phyloP scores from a whole-genome alignment of 2,329 filamentous ascomycete species.

The Septoria petroselini region DNA sequence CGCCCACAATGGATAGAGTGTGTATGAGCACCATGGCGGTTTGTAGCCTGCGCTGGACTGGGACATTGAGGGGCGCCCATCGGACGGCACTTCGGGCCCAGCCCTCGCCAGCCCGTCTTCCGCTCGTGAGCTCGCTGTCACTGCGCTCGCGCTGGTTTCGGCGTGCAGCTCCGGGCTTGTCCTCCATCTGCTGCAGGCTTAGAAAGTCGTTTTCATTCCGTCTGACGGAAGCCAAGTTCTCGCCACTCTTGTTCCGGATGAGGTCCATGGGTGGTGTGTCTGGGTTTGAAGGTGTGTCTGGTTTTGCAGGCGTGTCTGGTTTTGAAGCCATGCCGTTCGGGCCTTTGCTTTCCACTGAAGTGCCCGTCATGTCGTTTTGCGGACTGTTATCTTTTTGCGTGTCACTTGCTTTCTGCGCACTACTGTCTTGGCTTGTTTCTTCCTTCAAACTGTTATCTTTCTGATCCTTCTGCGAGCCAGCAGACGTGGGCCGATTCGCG shows the following conservation, averaged over 20 bases:
- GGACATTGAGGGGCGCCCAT: slow-evolving; percentile 79
- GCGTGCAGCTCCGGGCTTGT: slow-evolving; percentile 31
- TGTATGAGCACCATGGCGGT: slow-evolving; percentile 51
- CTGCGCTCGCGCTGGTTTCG: slow-evolving; percentile 19
- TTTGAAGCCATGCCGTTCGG: no score
- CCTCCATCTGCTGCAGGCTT: slow-evolving; percentile 37
- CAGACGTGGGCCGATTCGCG: slow-evolving; percentile 17
- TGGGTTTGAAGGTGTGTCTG: no score
- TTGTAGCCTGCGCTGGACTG: slow-evolving; percentile 51
- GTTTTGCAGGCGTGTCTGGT: no score
- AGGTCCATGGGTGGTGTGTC: slow-evolving; percentile 43
- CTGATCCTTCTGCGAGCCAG: no score
- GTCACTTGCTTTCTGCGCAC: no score
- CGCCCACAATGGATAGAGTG: slow-evolving; percentile 48
- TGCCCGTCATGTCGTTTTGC: slow-evolving; percentile 17
- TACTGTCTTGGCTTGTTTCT: no score
- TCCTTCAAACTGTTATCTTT: no score
- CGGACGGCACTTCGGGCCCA: slow-evolving; percentile 60
- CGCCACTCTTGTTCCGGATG: slow-evolving; percentile 45
- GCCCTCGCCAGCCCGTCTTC: slow-evolving; percentile 52
- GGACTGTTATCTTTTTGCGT: no score
- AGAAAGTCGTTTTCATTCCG: slow-evolving; percentile 23
- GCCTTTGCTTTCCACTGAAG: slow-evolving; percentile 6
- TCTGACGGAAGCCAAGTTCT: slow-evolving; percentile 40
- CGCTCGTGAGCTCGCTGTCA: slow-evolving; percentile 48